Evolutionary conservation across 176 grass and related monocot genomes (phyloP).

Genomic region (Pontederia paniculata): DNA sequence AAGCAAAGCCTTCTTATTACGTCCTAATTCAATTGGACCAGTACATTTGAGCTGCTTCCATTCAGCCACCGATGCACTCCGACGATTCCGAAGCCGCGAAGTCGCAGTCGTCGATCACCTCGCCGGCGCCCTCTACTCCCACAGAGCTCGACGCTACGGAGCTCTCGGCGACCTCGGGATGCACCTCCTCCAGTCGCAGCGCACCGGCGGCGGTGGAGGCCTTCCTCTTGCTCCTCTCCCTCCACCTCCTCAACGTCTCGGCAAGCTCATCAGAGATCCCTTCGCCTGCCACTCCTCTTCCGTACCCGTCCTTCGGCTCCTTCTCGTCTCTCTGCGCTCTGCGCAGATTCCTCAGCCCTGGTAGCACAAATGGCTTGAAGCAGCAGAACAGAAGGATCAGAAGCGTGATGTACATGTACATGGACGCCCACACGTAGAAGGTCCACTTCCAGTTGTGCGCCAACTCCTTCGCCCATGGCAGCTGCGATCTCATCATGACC

Average conservation of each 20-base stretch:
- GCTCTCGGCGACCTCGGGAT: slow-evolving; percentile 8
- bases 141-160: slow-evolving; percentile 2
- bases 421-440: slow-evolving; percentile 29
- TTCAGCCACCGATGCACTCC: background rate
- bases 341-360: background rate
- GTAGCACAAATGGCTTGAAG: slow-evolving; percentile 21
- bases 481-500: slow-evolving; percentile 23
- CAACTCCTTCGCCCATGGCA: slow-evolving; percentile 28
- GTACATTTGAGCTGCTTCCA: no score
- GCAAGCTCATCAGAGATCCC: slow-evolving; percentile 16
- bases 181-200: background rate
- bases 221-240: slow-evolving; percentile 29
- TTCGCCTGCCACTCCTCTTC: background rate
- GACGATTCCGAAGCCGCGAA: slow-evolving; percentile 16
- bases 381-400: slow-evolving; percentile 25
- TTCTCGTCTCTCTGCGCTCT: background rate
- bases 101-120: slow-evolving; percentile 14
- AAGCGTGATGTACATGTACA: slow-evolving; percentile 26
- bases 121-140: background rate
- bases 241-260: slow-evolving; percentile 20
- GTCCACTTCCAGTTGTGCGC: slow-evolving; percentile 30
- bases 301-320: background rate
- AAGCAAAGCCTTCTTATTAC: no score
- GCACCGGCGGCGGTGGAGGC: background rate
- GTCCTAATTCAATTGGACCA: no score